Percentiles rank a stretch among this genome's conserved stretches.
Conservation (phyloP, 202 grass and related monocot species). For the Dendrocalamus latiflorus region DNA sequence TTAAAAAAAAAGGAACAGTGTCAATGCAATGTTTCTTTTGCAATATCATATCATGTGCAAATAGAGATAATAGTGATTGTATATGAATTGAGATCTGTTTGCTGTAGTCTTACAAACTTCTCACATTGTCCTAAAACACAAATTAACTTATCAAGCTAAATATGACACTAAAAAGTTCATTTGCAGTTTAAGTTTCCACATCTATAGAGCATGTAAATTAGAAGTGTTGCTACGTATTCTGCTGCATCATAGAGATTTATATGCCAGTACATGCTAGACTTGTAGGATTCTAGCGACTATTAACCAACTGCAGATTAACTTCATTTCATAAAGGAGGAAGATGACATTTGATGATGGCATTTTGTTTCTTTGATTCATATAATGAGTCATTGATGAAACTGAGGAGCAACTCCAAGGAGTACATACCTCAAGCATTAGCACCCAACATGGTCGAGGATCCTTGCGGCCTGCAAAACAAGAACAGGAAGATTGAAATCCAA, state of each 20-base stretch:
- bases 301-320: background rate
- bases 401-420: slow-evolving; percentile 1
- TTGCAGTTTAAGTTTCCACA: background rate
- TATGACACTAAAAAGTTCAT: background rate
- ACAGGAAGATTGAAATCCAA: slow-evolving; percentile 4
- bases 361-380: background rate
- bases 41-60: slow-evolving; percentile 5
- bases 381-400: background rate
- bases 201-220: background rate
- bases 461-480: slow-evolving; percentile 40
- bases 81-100: background rate
- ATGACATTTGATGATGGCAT: background rate
- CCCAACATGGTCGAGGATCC: slow-evolving; percentile 74
- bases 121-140: background rate
- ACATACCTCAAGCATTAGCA: slow-evolving; percentile 95
- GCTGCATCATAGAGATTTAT: background rate
- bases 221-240: background rate
- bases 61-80: background rate
- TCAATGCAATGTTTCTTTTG: slow-evolving; percentile 1
- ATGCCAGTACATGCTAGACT: background rate
- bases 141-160: background rate
- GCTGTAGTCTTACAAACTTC: slow-evolving; percentile 1
- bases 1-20: background rate
- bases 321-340: background rate
- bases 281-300: background rate